Evolutionary conservation across 2,329 filamentous ascomycete genomes (phyloP).

Genomic region (Aspergillus sp.): DNA sequence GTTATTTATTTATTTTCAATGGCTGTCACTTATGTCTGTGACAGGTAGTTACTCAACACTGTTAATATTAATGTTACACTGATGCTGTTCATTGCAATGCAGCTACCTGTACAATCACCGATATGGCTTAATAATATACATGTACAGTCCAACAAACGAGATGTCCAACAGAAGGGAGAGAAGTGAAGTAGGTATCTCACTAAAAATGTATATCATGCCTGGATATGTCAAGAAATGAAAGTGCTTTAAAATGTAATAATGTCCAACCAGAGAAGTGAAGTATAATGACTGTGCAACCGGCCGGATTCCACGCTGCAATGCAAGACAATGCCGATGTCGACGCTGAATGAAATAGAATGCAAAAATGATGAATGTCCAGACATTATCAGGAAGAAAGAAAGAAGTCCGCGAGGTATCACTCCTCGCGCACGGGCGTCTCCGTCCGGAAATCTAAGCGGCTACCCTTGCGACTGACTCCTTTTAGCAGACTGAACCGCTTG

Average conservation of each 20-base stretch:
- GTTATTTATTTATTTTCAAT: too few species aligned
- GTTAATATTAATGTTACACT: too few species aligned
- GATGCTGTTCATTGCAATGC: too few species aligned
- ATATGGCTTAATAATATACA: not conserved
- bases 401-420: slow-evolving; percentile 31
- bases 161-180: slow-evolving; percentile 1
- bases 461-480: slow-evolving; percentile 67
- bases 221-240: slow-evolving; percentile 12
- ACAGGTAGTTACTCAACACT: too few species aligned
- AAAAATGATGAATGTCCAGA: slow-evolving; percentile 27
- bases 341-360: slow-evolving; percentile 9
- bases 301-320: slow-evolving; percentile 20
- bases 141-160: not conserved
- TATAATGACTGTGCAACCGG: slow-evolving; percentile 12
- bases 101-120: not conserved
- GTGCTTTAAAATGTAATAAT: slow-evolving; percentile 7
- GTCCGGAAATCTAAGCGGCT: slow-evolving; percentile 55
- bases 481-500: slow-evolving; percentile 77
- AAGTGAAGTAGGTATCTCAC: slow-evolving; percentile 6
- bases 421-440: slow-evolving; percentile 35
- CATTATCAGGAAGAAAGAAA: slow-evolving; percentile 25
- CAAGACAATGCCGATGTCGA: slow-evolving; percentile 13
- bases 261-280: slow-evolving; percentile 7
- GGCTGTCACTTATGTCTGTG: too few species aligned
- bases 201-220: slow-evolving; percentile 6